phyloP scores from a whole-genome alignment of 805 yeast species.

The Wickerhamiella kurtzmanii region DNA sequence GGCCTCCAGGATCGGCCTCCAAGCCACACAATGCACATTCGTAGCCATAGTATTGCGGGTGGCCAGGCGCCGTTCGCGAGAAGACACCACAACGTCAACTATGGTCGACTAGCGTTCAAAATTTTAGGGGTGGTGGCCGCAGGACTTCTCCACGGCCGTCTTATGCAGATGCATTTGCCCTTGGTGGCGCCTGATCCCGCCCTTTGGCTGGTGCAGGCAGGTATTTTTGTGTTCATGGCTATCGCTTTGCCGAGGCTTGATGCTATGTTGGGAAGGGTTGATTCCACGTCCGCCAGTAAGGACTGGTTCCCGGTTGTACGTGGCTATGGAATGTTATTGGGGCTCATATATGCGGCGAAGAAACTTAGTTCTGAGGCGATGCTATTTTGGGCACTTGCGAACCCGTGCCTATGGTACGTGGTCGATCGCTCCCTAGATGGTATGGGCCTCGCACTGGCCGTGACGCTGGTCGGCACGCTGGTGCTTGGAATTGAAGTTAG shows the following conservation, averaged over 20 bases:
- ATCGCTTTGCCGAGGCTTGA: slow-evolving; percentile 6
- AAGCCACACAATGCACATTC: slow-evolving; percentile 17
- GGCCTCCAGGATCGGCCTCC: slow-evolving; percentile 18
- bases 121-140: slow-evolving; percentile 4
- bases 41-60: neutral
- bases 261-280: neutral
- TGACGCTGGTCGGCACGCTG: slow-evolving; percentile 24
- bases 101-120: neutral
- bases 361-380: slow-evolving; percentile 27
- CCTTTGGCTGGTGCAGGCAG: slow-evolving; percentile 6
- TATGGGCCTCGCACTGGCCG: slow-evolving; percentile 22
- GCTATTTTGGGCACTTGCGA: slow-evolving; percentile 26
- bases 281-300: slow-evolving; percentile 8
- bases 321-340: slow-evolving; percentile 29
- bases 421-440: slow-evolving; percentile 28
- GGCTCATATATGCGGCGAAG: slow-evolving; percentile 28
- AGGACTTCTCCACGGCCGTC: slow-evolving; percentile 12
- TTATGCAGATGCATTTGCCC: slow-evolving; percentile 7
- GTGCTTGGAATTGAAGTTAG: slow-evolving; percentile 18
- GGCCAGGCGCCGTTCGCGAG: neutral
- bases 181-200: slow-evolving; percentile 4
- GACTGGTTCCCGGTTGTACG: slow-evolving; percentile 26
- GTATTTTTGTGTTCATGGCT: slow-evolving; percentile 8
- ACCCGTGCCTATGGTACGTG: slow-evolving; percentile 30
- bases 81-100: neutral